Conservation (phyloP, 495 filamentous ascomycete genomes). For the Immersiella caudata region DNA sequence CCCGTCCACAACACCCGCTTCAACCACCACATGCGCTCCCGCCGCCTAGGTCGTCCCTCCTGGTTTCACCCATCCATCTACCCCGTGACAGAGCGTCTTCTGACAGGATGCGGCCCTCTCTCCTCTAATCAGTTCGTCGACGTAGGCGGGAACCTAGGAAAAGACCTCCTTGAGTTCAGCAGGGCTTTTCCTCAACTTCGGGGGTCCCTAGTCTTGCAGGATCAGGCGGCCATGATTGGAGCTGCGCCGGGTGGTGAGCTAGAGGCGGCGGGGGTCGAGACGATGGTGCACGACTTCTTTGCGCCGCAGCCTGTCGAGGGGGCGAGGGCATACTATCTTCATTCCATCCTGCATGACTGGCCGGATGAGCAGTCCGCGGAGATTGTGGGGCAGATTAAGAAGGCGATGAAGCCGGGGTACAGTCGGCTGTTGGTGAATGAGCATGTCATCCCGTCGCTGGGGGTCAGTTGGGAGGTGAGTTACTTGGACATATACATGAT, state of each 20-base stretch:
- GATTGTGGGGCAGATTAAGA: constrained; percentile 43
- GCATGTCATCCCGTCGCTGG: constrained; percentile 49
- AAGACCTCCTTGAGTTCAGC: constrained; percentile 53
- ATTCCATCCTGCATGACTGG: constrained; percentile 54
- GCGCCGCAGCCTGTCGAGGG: constrained; percentile 48
- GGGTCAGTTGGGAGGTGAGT: constrained; percentile 48
- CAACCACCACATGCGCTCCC: constrained; percentile 56
- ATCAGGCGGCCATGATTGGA: constrained; percentile 43
- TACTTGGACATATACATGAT: constrained; percentile 40
- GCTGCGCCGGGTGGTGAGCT: constrained; percentile 21
- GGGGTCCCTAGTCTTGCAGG: constrained; percentile 55
- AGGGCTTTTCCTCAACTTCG: constrained; percentile 40
- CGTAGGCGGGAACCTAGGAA: constrained; percentile 54
- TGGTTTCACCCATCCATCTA: constrained; percentile 58
- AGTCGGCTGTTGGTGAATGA: constrained; percentile 56
- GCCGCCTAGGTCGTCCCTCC: constrained; percentile 50
- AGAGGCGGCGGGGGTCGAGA: constrained; percentile 27
- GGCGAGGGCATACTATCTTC: constrained; percentile 49
- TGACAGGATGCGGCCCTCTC: constrained; percentile 30
- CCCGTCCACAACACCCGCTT: constrained; percentile 41
- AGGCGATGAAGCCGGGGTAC: constrained; percentile 51
- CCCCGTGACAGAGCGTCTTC: constrained; percentile 47
- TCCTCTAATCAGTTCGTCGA: constrained; percentile 56
- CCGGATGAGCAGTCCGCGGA: constrained; percentile 40
- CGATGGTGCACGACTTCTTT: constrained; percentile 43